Evolutionary conservation across 2,329 filamentous ascomycete genomes (phyloP), one percentile per base, ranked within the genome.

Genomic region (Pseudogymnoascus sp.): DNA sequence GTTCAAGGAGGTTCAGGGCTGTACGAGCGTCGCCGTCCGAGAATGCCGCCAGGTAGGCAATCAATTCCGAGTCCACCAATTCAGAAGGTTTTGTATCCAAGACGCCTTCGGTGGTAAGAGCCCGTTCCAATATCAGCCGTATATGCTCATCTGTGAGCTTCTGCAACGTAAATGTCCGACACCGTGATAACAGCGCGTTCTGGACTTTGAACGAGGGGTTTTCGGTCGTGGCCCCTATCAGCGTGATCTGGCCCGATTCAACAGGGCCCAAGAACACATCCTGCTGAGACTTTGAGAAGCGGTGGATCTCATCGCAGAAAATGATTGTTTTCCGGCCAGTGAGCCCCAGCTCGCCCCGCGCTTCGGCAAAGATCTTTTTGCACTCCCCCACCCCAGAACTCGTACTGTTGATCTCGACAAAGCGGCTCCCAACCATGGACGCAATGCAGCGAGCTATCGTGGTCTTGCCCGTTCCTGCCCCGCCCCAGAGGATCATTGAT

Each of bases 131-230:
- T 63, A 97, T 97, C 12, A 78, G 78, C 16, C 84, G 78, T 4
- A 97, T 81, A 75, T 96, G 84, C 1, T 88, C 84, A 25, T 88
- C 83, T 0, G 83, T 83, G 46, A 99, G 82, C 68, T 92, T 88
- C 53, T 87, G 79, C 8, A 99, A 78, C 0, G 91, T 96, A 70
- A 99, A 97, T 0, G 91, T 96, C 28, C 95, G 84, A 75, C 93
- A 97, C 56, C 95, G 84, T 23, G 91, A 96, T 2, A 97, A 81
- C 62, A 99, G 80, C 1, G 95, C 93, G 67, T 86, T 88, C 69
- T 95, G 90, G 44, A 99, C 86, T 71, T 96, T 93, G 80, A 97
- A 97, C 3, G 89, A 93, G 0, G 95, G 95, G 69, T 99, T 99
- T 75, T 99, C 95, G 0, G 95, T 99, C 3, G 95, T 99, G 5